Percentiles rank a stretch among this genome's conserved stretches.
phyloP scores from a whole-genome alignment of 352 stramenopile genomes.

The Globisporangium canariense region DNA sequence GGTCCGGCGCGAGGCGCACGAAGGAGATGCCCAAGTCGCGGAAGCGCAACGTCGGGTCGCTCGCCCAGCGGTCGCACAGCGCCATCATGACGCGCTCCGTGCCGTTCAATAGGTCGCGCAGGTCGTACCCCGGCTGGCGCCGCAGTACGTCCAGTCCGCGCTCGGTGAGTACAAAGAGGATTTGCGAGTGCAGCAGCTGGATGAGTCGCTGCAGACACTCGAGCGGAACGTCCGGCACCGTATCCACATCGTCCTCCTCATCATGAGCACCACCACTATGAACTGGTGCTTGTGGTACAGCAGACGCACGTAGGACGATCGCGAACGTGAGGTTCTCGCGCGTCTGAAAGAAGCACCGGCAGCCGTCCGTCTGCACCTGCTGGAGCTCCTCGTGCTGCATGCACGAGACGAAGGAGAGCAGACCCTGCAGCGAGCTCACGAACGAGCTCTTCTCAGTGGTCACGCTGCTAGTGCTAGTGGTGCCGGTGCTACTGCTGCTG shows the following conservation, averaged over 20 bases:
- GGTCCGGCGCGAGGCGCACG: conserved; percentile 36
- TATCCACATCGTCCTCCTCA: conserved; percentile 1
- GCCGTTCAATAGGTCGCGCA: conserved; percentile 63
- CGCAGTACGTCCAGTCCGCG: conserved; percentile 58
- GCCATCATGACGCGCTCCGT: conserved; percentile 51
- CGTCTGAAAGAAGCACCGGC: conserved; percentile 46
- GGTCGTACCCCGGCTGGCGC: conserved; percentile 58
- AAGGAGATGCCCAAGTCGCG: conserved; percentile 47
- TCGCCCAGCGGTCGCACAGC: conserved; percentile 40
- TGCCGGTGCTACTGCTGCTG: neutral
- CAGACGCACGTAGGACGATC: conserved; percentile 32
- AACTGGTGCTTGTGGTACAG: neutral
- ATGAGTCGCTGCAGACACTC: conserved; percentile 47
- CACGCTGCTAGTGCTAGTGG: neutral
- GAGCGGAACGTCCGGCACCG: conserved; percentile 15
- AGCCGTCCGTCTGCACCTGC: conserved; percentile 36
- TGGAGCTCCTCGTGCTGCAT: conserved; percentile 57
- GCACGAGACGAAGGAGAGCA: conserved; percentile 57
- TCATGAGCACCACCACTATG: neutral
- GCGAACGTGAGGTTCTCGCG: conserved; percentile 49
- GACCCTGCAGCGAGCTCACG: conserved; percentile 57
- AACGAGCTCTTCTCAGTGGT: conserved; percentile 40
- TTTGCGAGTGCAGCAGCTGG: conserved; percentile 46
- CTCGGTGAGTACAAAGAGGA: conserved; percentile 60
- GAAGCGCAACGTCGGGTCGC: conserved; percentile 35